A percentile compares a stretch with the other conserved stretches of the same genome.
Conservation (phyloP, 257 asterid genomes). For the Nicotiana tomentosiformis region DNA sequence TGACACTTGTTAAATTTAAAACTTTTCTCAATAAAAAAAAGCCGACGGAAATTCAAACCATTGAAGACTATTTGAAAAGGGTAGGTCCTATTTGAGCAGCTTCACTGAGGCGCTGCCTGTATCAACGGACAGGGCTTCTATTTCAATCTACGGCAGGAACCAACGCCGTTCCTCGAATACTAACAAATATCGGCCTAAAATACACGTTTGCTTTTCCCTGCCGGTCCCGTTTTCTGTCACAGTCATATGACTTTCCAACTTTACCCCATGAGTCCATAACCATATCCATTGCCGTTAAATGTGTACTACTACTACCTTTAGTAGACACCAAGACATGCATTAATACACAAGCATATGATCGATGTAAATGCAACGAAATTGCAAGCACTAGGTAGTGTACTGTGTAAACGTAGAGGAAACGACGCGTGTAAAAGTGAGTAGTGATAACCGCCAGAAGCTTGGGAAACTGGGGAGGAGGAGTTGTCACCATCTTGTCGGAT, state of each 20-base stretch:
- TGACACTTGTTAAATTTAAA: too few species aligned
- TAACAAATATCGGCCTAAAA: not conserved
- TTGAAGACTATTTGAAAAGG: not conserved
- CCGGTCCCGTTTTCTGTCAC: not conserved
- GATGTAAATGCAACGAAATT: not conserved
- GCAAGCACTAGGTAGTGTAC: too few species aligned
- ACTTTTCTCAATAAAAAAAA: fast-evolving
- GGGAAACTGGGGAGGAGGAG: not conserved
- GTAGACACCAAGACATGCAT: not conserved
- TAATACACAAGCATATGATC: not conserved
- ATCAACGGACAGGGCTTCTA: not conserved
- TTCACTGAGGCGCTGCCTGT: not conserved
- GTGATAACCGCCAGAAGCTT: slow-evolving; percentile 4
- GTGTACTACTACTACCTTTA: not conserved
- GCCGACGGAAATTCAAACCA: too few species aligned
- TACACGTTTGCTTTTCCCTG: not conserved
- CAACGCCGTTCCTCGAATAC: not conserved
- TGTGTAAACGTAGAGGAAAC: too few species aligned
- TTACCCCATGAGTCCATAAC: not conserved
- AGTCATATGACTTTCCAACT: not conserved
- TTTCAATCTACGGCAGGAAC: not conserved
- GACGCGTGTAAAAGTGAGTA: slow-evolving; percentile 2
- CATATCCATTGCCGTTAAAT: not conserved
- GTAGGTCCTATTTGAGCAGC: not conserved
- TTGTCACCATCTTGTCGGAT: not conserved